These are phyloP conservation scores for Pythium utonaiense DNA, from an alignment of 352 stramenopile species.

Conservation along the genomic window DNA sequence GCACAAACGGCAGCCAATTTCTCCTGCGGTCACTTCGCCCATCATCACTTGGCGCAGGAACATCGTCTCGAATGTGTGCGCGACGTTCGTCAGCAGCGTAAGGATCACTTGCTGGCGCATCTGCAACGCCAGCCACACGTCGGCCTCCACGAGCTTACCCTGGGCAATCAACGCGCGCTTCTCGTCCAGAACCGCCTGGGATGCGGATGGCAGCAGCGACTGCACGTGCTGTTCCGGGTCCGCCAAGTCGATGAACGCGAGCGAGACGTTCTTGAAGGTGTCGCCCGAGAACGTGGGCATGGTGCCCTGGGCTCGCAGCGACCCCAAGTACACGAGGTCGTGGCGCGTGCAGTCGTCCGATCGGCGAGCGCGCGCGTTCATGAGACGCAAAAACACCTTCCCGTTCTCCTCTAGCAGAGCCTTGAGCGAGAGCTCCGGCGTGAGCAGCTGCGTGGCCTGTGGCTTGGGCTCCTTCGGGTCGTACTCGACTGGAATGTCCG, in stretches of 20 bases:
- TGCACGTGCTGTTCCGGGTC: slow-evolving; percentile 77
- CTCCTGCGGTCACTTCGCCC: slow-evolving; percentile 46
- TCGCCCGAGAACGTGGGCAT: slow-evolving; percentile 87
- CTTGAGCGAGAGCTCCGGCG: slow-evolving; percentile 69
- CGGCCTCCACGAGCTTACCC: slow-evolving; percentile 74
- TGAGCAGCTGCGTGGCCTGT: slow-evolving; percentile 63
- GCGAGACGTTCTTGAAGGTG: slow-evolving; percentile 66
- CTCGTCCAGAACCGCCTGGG: slow-evolving; percentile 41
- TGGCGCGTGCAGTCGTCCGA: slow-evolving; percentile 70
- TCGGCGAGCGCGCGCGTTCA: slow-evolving; percentile 70
- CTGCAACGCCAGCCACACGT: slow-evolving; percentile 82
- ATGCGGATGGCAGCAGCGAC: slow-evolving; percentile 68
- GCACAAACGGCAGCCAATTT: slow-evolving; percentile 72
- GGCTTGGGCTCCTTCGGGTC: slow-evolving; percentile 38
- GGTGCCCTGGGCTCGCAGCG: slow-evolving; percentile 48
- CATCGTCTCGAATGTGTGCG: slow-evolving; percentile 83
- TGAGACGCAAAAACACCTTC: slow-evolving; percentile 69
- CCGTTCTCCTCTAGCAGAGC: slow-evolving; percentile 75
- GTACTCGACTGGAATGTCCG: slow-evolving; percentile 69
- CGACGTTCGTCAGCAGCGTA: slow-evolving; percentile 76
- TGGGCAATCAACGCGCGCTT: slow-evolving; percentile 68
- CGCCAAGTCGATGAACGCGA: slow-evolving; percentile 74
- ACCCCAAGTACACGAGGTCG: slow-evolving; percentile 66
- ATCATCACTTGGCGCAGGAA: slow-evolving; percentile 74
- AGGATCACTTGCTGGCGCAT: slow-evolving; percentile 84